Evolutionary conservation across 306 rosid species (phyloP), one percentile per base, ranked within the genome.

Genomic region (Gastrolobium villosum): DNA sequence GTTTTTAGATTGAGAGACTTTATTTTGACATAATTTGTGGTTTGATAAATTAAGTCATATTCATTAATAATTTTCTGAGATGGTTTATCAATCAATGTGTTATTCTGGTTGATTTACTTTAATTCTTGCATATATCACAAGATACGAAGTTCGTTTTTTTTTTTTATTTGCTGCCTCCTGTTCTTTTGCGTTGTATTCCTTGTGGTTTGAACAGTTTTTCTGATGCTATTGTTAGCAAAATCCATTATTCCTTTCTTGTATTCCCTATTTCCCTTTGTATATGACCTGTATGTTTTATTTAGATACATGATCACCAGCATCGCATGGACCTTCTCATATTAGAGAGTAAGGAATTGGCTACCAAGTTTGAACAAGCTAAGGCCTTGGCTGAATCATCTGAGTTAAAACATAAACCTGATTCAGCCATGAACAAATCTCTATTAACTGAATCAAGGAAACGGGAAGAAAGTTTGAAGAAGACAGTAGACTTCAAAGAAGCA

Each of bases 241-340:
- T 30, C 8, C 6, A 13, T 55, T 65, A 7, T 34, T 81, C 55
- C 36, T 70, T 35, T 55, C 31, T 40, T 30, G 10, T 13, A 43
- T 79, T 48, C 7, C 30, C 44, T 61, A 5, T 48, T 79, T 48
- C 7, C 30, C 44, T 61, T 7, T 48, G 49, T 45, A 36, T 61
- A 77, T 85, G 45, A 82, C 49, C 20, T 54, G 9, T 73, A 55
- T 81, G 3, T 68, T 66, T 72, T 80, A 28, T 79, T 69, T 77
- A 96, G 99, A 81, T 96, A 72, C 87, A 86, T 35, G 92, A 96
- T 65, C 99, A 87, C 84, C 98, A 93, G 79, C 94, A 93, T 77
- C 96, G 93, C 80, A 96, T 96, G 99, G 99, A 98, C 63, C 97
- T 96, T 85, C 87, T 96, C 81, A 79, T 96, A 79, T 59, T 96